Base-by-base conservation (phyloP, 1,284 basidiomycete genomes). In the Rhodotorula sp. region DNA sequence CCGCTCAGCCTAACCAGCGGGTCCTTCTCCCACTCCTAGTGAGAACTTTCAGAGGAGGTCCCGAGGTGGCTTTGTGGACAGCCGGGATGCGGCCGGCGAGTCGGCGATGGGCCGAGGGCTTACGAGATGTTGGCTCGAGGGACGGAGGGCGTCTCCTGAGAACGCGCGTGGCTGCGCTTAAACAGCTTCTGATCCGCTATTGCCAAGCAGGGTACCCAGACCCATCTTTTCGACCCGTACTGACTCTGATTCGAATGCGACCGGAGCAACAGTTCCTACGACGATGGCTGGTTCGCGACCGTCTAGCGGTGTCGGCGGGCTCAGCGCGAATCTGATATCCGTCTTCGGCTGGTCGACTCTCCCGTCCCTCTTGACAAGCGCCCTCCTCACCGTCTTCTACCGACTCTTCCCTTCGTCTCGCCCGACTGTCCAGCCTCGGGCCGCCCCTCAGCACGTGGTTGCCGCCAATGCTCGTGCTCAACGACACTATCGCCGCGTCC, bases 291-390 rank as follows among this genome's bases (percentile, higher is more conserved):
- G 48, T 30, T 11, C 22, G 3, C 29, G 59, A 19, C n/a, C 27
- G 9, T 44, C 39, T 44, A 44, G 39, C 39, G 46, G 39, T 49
- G 55, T 51, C 30, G 62, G 56, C 60, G 63, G 66, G 4, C 49
- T 66, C 39, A 49, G 68, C 36, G 34, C 68, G 13, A 71, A 74
- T 51, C 34, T 72, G 22, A 57, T 59, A 4, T 68, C 70, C 44
- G 56, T 74, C 59, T 56, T 70, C 2, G 58, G 59, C 36, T 74
- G 73, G 73, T 52, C 68, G 1, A 54, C 73, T 56, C 58, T 74
- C 19, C 73, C 73, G 8, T 59, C 66, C 10, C 20, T 73, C 59
- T 36, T 66, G 34, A 64, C 71, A 27, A 57, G 58, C 24, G n/a
- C 64, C 58, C 47, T 70, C 64, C 68, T 74, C 61, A 47, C 53